Evolutionary conservation across 2,329 filamentous ascomycete species (phyloP).

Genomic region (Nannizziopsis arthrosporioides): DNA sequence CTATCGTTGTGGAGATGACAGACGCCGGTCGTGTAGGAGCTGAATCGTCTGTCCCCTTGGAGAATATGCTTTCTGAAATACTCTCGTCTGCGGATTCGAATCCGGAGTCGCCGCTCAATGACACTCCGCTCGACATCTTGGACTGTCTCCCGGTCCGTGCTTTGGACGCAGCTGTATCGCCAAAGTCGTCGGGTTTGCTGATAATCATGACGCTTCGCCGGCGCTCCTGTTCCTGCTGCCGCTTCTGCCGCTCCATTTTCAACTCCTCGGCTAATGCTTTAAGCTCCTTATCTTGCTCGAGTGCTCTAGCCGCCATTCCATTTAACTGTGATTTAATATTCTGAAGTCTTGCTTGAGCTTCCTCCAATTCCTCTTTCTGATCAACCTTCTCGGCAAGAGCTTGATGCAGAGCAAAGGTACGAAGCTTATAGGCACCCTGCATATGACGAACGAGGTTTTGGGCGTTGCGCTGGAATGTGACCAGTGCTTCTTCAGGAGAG

Average conservation of each 20-base stretch:
- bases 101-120: constrained; percentile 43
- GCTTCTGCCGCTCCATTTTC: constrained; percentile 32
- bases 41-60: constrained; percentile 26
- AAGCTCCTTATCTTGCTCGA: constrained; percentile 47
- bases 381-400: constrained; percentile 45
- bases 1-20: constrained; percentile 23
- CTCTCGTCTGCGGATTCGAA: constrained; percentile 49
- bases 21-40: constrained; percentile 28
- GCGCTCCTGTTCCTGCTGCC: constrained; percentile 31
- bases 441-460: constrained; percentile 44
- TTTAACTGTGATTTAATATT: constrained; percentile 51
- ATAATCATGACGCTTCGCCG: constrained; percentile 25
- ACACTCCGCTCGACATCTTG: constrained; percentile 26
- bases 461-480: constrained; percentile 46
- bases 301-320: constrained; percentile 45
- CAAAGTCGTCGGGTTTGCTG: constrained; percentile 13
- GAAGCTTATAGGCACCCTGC: constrained; percentile 46
- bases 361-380: constrained; percentile 50
- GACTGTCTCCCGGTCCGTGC: constrained; percentile 13
- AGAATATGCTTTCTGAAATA: constrained; percentile 39
- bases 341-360: constrained; percentile 45
- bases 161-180: background rate
- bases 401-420: constrained; percentile 40
- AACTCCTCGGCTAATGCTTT: constrained; percentile 40
- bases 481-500: constrained; percentile 43